These are phyloP conservation scores for Boletus rufocinnamomeus DNA, from an alignment of 768 basidiomycete genomes.

Conservation along the genomic window DNA sequence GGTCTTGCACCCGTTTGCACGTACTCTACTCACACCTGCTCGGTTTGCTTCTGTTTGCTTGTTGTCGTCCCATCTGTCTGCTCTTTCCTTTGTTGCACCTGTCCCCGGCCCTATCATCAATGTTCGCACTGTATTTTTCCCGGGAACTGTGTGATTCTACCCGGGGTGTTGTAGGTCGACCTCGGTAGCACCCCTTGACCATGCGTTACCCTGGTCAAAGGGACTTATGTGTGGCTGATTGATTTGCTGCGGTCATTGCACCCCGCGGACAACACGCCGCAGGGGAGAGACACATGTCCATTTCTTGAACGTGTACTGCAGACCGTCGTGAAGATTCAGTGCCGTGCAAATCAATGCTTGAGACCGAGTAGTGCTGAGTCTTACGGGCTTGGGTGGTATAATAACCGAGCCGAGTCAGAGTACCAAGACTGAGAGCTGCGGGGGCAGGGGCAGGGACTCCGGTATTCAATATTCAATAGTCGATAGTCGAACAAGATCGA, in stretches of 20 bases:
- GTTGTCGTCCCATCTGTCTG: constrained; percentile 4
- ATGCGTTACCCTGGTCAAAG: constrained; percentile 7
- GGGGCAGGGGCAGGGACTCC: background rate
- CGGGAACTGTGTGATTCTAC: background rate
- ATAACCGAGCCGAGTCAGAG: background rate
- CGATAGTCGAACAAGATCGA: constrained; percentile 8
- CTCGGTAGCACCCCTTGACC: background rate
- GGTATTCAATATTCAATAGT: background rate
- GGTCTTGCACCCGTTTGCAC: constrained; percentile 18
- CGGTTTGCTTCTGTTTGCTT: constrained; percentile 8
- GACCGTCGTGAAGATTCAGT: background rate
- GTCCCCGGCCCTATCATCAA: constrained; percentile 13
- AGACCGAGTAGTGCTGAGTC: background rate
- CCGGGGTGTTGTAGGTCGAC: background rate
- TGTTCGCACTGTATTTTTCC: constrained; percentile 17
- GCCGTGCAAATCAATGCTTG: background rate
- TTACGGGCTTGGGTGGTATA: no score
- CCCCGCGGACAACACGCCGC: constrained; percentile 3
- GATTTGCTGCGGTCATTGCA: background rate
- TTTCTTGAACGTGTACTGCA: background rate
- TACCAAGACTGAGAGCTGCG: background rate
- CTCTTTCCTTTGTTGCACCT: constrained; percentile 8
- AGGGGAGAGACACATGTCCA: background rate
- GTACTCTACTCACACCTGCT: constrained; percentile 8
- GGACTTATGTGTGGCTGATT: constrained; percentile 7